A percentile compares a stretch with the other conserved stretches of the same genome.
Conservation (phyloP, 225 moss, liverwort and hornwort genomes). For the Bryum argenteum region DNA sequence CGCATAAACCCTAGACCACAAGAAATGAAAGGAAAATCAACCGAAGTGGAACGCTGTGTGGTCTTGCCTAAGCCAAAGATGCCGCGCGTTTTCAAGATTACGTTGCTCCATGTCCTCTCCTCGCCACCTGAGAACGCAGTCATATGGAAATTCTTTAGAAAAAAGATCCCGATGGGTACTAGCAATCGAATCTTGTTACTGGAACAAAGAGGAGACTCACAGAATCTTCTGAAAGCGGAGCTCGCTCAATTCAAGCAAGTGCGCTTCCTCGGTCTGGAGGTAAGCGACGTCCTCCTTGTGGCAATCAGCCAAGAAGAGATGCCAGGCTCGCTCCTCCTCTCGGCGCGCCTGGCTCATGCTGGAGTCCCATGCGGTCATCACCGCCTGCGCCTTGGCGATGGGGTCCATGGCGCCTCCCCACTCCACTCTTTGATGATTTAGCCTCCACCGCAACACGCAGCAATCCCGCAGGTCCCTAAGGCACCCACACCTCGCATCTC, state of each 20-base stretch:
- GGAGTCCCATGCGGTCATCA: slow-evolving; percentile 61
- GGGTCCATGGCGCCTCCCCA: slow-evolving; percentile 37
- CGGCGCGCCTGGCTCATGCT: slow-evolving; percentile 70
- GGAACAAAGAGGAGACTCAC: slow-evolving; percentile 20
- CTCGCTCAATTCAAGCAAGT: slow-evolving; percentile 28
- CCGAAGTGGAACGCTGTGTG: background rate
- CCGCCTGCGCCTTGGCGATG: slow-evolving; percentile 55
- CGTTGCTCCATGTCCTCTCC: slow-evolving; percentile 65
- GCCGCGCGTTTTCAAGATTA: slow-evolving; percentile 54
- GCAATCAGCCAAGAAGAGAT: slow-evolving; percentile 24
- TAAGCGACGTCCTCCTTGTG: slow-evolving; percentile 44
- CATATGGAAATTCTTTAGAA: background rate
- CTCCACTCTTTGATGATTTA: background rate
- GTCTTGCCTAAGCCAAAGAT: slow-evolving; percentile 58
- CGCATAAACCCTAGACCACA: background rate
- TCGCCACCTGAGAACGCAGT: slow-evolving; percentile 42
- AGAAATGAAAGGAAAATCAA: too few species aligned
- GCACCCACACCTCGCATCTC: too few species aligned
- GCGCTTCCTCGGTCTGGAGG: slow-evolving; percentile 34
- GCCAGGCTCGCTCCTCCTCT: slow-evolving; percentile 53
- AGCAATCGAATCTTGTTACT: background rate
- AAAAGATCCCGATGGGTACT: background rate
- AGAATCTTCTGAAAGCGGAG: slow-evolving; percentile 38
- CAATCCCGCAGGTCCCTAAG: background rate
- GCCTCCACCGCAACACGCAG: too few species aligned